Base-by-base conservation (phyloP, 2,329 filamentous ascomycete species). In the Parastagonospora nodorum region DNA sequence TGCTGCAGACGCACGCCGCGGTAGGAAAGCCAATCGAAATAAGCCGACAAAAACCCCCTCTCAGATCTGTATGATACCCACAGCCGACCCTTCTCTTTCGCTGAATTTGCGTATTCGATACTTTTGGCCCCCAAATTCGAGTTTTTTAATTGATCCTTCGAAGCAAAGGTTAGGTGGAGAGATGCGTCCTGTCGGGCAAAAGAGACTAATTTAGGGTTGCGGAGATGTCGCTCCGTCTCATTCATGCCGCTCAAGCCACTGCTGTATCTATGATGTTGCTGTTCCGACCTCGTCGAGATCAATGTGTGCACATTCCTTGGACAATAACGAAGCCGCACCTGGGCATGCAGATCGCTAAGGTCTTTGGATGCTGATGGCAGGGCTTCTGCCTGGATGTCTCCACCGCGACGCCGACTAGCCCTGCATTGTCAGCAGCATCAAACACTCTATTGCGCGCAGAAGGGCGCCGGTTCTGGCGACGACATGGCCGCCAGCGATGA, bases 21-120 rank as follows among this genome's bases (percentile, higher is more conserved):
- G 53, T 56, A 62, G 60, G 60, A 58, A 67, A 64, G 55, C 67
- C 68, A 72, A 72, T 72, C 55, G 61, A 63, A 48, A 60, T 65
- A 56, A 64, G 66, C 67, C 64, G 64, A 61, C 60, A 37, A 60
- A 66, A 63, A 58, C 66, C 19, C 50, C 63, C 59, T 66, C 66
- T 61, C 53, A 58, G 56, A 57, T 48, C 58, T 67, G 67, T 68
- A 70, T 58, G 60, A 63, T 67, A 64, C 58, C 67, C 63, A 62
- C 60, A 61, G 52, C 53, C 52, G 57, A 52, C 58, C 58, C 51
- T 63, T 56, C 57, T 66, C 59, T 64, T 64, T 60, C 48, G 55
- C 53, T 48, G 57, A 53, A 50, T 58, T 52, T 41, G 52, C 47
- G 48, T 56, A 48, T 48, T 57, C 46, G 47, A 48, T 45, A n/a